These are phyloP conservation scores for Phytophthora ramorum DNA, from an alignment of 352 stramenopile species.

Conservation along the genomic window DNA sequence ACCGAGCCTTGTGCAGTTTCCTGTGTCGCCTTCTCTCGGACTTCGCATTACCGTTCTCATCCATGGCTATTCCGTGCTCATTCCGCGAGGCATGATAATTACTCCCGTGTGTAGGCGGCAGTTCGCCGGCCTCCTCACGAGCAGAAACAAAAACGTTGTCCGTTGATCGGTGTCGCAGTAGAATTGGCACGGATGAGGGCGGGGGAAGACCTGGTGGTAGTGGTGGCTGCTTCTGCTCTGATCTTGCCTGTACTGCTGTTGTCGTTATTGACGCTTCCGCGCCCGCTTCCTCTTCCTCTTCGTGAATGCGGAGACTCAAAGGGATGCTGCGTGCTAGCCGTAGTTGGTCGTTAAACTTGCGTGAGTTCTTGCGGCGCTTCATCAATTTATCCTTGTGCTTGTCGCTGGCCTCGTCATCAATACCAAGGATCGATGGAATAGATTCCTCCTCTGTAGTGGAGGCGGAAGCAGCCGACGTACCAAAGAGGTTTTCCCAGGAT, in stretches of 20 bases:
- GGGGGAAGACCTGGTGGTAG: conserved; percentile 32
- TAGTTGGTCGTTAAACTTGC: conserved; percentile 77
- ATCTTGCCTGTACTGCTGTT: conserved; percentile 15
- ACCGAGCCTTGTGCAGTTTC: conserved; percentile 59
- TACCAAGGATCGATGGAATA: conserved; percentile 33
- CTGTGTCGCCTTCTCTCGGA: conserved; percentile 36
- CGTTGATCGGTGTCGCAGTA: conserved; percentile 44
- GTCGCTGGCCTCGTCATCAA: conserved; percentile 43
- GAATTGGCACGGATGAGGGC: conserved; percentile 25
- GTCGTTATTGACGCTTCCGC: conserved; percentile 12
- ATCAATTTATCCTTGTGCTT: conserved; percentile 57
- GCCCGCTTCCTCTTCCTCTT: conserved; percentile 36
- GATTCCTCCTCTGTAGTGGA: conserved; percentile 23
- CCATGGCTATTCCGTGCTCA: conserved; percentile 16
- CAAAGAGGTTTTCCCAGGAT: conserved; percentile 79
- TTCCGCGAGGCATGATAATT: conserved; percentile 14
- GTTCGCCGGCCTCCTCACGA: conserved; percentile 22
- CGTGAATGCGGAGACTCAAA: conserved; percentile 60
- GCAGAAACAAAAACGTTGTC: conserved; percentile 41
- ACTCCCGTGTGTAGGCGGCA: conserved; percentile 31
- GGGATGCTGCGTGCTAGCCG: conserved; percentile 60
- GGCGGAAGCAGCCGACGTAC: conserved; percentile 25
- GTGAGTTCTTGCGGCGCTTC: conserved; percentile 63
- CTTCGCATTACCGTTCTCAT: conserved; percentile 32
- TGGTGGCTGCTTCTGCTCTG: conserved; percentile 31